Conservation (phyloP, 1,139 yeast species). For the Debaryomycetaceae sp. region DNA sequence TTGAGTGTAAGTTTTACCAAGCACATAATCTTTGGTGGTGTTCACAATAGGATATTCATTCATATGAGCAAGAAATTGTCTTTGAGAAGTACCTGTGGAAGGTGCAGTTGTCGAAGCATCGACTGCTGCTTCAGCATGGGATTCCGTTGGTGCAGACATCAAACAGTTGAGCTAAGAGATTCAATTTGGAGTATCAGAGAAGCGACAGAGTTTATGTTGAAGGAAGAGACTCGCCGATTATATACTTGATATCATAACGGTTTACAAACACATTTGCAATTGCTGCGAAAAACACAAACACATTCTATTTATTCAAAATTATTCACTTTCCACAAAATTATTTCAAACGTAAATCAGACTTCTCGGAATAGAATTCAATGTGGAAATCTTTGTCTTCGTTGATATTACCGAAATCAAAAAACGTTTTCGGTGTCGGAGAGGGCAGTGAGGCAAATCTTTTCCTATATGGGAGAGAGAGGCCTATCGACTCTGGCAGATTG, state of each 20-base stretch:
- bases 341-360: not conserved
- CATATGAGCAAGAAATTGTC: slow-evolving; percentile 16
- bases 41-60: slow-evolving; percentile 23
- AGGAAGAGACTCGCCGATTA: not conserved
- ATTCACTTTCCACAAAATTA: not conserved
- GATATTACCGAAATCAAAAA: slow-evolving; percentile 1
- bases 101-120: slow-evolving; percentile 1
- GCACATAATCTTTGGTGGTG: slow-evolving; percentile 15
- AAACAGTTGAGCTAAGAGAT: slow-evolving; percentile 1
- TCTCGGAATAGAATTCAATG: not conserved
- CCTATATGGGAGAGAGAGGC: not conserved
- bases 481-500: not conserved
- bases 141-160: not conserved
- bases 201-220: not conserved
- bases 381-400: slow-evolving; percentile 1
- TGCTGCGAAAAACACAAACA: not conserved
- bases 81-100: slow-evolving; percentile 1
- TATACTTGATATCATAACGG: not conserved
- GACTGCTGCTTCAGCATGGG: slow-evolving; percentile 1
- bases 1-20: slow-evolving; percentile 18
- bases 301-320: not conserved
- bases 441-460: not conserved
- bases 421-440: not conserved
- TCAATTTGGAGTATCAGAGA: not conserved
- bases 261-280: slow-evolving; percentile 2